These are phyloP conservation scores for Metschnikowia corniflorae DNA, from an alignment of 805 yeast species.

Conservation along the genomic window DNA sequence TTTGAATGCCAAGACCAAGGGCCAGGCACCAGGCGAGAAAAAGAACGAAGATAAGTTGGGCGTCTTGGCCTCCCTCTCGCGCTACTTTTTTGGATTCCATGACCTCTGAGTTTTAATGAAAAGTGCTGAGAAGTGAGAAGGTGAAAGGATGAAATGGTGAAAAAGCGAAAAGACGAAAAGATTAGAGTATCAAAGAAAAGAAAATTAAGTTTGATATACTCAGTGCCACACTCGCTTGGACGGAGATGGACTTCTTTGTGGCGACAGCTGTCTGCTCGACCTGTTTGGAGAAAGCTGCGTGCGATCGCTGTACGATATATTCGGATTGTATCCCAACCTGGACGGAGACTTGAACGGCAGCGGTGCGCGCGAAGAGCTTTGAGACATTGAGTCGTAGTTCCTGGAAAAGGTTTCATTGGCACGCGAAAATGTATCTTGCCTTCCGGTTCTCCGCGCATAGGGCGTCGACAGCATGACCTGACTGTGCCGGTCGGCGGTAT, in stretches of 20 bases:
- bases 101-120: conserved; percentile 29
- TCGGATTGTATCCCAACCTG: conserved; percentile 14
- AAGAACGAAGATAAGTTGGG: conserved; percentile 31
- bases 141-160: no score
- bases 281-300: conserved; percentile 18
- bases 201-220: no score
- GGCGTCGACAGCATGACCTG: conserved; percentile 19
- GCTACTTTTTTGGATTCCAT: conserved; percentile 41
- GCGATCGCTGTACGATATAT: conserved; percentile 15
- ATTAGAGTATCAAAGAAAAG: conserved; percentile 4
- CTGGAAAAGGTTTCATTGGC: conserved; percentile 14
- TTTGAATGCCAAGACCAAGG: conserved; percentile 20
- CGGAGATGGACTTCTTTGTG: conserved; percentile 20
- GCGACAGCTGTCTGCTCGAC: conserved; percentile 17
- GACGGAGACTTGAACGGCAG: conserved; percentile 18
- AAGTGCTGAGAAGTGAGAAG: no score
- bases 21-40: conserved; percentile 20
- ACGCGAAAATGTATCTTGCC: conserved; percentile 11
- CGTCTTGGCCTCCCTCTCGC: conserved; percentile 29
- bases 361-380: conserved; percentile 15
- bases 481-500: conserved; percentile 9
- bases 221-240: conserved; percentile 19
- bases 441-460: conserved; percentile 9
- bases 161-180: background rate
- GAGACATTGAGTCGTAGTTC: conserved; percentile 12